phyloP scores from a whole-genome alignment of 148 eudicot species.

The Mesembryanthemum crystallinum region DNA sequence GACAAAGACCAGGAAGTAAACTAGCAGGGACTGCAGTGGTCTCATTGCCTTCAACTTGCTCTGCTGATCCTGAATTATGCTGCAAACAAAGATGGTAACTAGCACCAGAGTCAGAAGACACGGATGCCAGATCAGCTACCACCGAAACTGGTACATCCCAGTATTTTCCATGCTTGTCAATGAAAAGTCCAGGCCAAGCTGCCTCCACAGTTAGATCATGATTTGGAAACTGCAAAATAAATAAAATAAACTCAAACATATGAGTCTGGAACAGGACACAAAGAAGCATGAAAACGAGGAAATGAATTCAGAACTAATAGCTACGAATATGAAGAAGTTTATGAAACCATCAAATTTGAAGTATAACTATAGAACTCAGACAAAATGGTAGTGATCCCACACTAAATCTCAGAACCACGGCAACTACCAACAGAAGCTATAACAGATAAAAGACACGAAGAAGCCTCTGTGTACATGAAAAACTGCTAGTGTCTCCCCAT shows the following conservation, averaged over 20 bases:
- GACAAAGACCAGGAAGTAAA: constrained; percentile 60
- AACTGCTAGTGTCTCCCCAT: no score
- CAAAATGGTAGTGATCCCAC: neutral
- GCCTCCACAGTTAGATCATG: constrained; percentile 71
- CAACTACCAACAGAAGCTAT: neutral
- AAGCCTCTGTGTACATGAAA: neutral
- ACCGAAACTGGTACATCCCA: constrained; percentile 84
- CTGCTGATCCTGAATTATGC: constrained; percentile 55
- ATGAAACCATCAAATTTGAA: neutral
- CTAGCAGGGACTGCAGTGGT: constrained; percentile 32
- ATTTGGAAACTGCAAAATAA: constrained; percentile 60
- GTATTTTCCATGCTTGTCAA: constrained; percentile 64
- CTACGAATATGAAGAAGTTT: neutral
- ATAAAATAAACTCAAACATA: neutral
- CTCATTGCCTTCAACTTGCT: constrained; percentile 40
- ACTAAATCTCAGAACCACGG: neutral
- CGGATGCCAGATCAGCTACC: constrained; percentile 71
- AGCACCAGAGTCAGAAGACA: constrained; percentile 53
- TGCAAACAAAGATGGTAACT: constrained; percentile 72
- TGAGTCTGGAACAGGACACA: neutral
- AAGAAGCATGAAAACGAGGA: neutral
- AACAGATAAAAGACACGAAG: neutral
- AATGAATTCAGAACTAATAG: neutral
- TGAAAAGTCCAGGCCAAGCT: constrained; percentile 60
- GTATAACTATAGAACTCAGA: neutral